Evolutionary conservation across 352 stramenopile species (phyloP).

Genomic region (Globisporangium ultimum): DNA sequence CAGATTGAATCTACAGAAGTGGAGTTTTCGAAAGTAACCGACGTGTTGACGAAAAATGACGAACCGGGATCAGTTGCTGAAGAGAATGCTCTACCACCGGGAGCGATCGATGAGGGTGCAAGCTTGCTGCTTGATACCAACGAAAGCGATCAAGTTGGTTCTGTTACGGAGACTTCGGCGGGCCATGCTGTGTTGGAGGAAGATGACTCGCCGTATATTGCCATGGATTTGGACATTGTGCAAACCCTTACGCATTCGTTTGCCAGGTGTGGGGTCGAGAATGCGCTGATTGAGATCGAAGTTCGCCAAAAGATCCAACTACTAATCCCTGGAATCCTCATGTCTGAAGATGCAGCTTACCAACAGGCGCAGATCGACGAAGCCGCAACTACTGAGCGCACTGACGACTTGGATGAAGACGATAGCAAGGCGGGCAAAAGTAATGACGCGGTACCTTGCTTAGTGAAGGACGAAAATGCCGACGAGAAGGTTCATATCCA

Average conservation of each 20-base stretch:
- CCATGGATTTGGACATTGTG: conserved; percentile 10
- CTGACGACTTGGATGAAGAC: neutral
- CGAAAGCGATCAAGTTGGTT: too few relatives aligned
- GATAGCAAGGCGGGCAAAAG: neutral
- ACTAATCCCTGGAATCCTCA: conserved; percentile 4
- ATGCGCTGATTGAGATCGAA: conserved; percentile 15
- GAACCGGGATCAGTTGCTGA: neutral
- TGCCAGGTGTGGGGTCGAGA: conserved; percentile 1
- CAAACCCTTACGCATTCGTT: conserved; percentile 4
- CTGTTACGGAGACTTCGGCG: neutral
- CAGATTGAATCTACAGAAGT: too few relatives aligned
- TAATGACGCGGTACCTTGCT: neutral
- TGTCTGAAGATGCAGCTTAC: neutral
- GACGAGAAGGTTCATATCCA: conserved; percentile 2
- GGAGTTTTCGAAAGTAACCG: too few relatives aligned
- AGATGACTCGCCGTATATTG: neutral
- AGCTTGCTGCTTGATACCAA: neutral
- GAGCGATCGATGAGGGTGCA: neutral
- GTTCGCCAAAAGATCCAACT: conserved; percentile 12
- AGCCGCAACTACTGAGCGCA: neutral
- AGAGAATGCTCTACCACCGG: neutral
- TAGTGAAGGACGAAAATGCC: neutral
- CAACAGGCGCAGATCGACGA: neutral
- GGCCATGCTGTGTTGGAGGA: neutral
- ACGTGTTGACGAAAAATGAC: too few relatives aligned